phyloP scores from a whole-genome alignment of 306 rosid genomes.

The Ormosia emarginata region DNA sequence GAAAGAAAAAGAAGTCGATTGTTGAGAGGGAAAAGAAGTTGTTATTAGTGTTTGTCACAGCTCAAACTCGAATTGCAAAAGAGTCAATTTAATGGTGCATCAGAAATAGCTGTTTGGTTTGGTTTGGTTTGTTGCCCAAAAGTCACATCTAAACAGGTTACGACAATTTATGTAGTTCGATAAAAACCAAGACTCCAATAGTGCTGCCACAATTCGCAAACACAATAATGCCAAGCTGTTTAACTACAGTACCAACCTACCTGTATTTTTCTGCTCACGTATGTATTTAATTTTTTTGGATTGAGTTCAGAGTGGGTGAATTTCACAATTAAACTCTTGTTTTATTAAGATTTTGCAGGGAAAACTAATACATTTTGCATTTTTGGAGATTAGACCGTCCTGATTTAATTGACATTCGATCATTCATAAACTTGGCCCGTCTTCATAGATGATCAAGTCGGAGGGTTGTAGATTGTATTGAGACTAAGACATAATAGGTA shows the following conservation, averaged over 20 bases:
- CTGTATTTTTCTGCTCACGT: neutral
- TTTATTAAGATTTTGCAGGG: neutral
- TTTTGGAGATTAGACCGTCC: no score
- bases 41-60: neutral
- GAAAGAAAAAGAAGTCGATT: neutral
- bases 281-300: neutral
- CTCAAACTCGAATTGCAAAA: no score
- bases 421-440: no score
- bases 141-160: neutral
- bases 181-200: neutral
- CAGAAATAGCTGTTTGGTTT: slow-evolving; percentile 32
- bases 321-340: no score
- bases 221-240: no score
- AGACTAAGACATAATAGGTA: no score
- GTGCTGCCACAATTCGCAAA: neutral
- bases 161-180: neutral
- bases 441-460: no score
- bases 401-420: no score
- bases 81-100: neutral
- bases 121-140: neutral
- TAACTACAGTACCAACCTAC: neutral
- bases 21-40: neutral
- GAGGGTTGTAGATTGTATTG: no score
- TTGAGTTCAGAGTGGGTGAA: no score
- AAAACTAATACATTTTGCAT: neutral